Conservation (phyloP, 2,329 filamentous ascomycete genomes). For the Xylariaceae sp. region DNA sequence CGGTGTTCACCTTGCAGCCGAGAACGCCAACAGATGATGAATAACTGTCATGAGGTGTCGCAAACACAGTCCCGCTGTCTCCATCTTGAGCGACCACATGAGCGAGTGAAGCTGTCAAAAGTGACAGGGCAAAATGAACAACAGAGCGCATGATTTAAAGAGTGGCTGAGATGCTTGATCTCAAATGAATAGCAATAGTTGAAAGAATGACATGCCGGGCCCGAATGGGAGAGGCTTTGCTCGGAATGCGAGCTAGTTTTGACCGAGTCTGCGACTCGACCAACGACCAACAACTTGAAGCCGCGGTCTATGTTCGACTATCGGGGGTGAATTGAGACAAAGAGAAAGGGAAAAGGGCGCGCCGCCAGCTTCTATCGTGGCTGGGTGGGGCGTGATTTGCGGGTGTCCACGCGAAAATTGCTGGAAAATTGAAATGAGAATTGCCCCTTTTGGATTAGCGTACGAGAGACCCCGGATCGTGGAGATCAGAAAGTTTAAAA, state of each 20-base stretch:
- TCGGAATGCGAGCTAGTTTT: slow-evolving; percentile 11
- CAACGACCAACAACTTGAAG: slow-evolving; percentile 10
- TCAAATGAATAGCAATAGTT: slow-evolving; percentile 16
- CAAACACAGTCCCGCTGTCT: slow-evolving; percentile 51
- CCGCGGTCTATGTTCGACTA: slow-evolving; percentile 8
- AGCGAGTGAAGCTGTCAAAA: slow-evolving; percentile 9
- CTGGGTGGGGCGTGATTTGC: too few relatives aligned
- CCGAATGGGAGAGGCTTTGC: background rate
- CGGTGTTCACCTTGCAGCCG: slow-evolving; percentile 67
- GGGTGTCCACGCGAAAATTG: too few relatives aligned
- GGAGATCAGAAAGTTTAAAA: too few relatives aligned
- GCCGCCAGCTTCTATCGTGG: too few relatives aligned
- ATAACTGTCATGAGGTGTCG: slow-evolving; percentile 64
- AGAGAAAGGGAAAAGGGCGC: too few relatives aligned
- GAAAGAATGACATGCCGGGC: slow-evolving; percentile 24
- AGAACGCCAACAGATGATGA: slow-evolving; percentile 65
- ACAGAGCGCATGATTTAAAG: slow-evolving; percentile 21
- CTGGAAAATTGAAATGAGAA: too few relatives aligned
- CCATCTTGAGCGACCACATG: background rate
- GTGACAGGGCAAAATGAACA: slow-evolving; percentile 20
- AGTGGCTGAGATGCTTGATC: slow-evolving; percentile 18
- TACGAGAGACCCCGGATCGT: too few relatives aligned
- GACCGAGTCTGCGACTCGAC: slow-evolving; percentile 22
- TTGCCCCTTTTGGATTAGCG: too few relatives aligned
- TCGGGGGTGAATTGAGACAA: slow-evolving; percentile 2